These are phyloP conservation scores for Chytriomyces hyalinus DNA, from an alignment of 192 early-diverging fungal genomes.

Conservation along the genomic window DNA sequence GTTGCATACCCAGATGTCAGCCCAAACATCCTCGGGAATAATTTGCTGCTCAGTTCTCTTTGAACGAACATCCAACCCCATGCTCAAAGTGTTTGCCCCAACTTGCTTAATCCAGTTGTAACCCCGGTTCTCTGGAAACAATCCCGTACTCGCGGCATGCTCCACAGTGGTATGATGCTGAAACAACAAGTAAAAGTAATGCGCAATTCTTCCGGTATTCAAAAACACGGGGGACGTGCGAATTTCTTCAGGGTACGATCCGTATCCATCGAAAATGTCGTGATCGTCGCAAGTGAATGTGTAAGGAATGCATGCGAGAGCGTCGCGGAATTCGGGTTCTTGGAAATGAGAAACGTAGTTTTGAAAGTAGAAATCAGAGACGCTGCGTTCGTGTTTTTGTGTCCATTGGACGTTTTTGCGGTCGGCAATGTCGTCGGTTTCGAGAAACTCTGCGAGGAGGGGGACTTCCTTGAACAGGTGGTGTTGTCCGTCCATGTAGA, in stretches of 20 bases:
- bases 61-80: constrained; percentile 18
- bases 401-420: constrained; percentile 60
- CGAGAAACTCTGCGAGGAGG: constrained; percentile 35
- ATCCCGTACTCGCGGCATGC: constrained; percentile 35
- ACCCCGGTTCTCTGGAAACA: constrained; percentile 6
- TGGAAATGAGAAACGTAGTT: constrained; percentile 69
- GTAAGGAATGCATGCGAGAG: constrained; percentile 77
- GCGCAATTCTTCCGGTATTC: constrained; percentile 73
- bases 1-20: constrained; percentile 37
- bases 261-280: constrained; percentile 69
- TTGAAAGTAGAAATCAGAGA: constrained; percentile 73
- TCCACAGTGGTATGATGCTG: constrained; percentile 79
- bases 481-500: constrained; percentile 44
- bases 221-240: constrained; percentile 72
- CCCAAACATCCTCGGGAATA: constrained; percentile 61
- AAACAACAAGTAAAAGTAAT: constrained; percentile 83
- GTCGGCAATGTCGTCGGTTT: constrained; percentile 48
- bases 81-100: background rate
- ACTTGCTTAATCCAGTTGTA: constrained; percentile 32
- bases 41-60: constrained; percentile 30
- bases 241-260: constrained; percentile 79
- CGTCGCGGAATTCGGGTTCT: constrained; percentile 56
- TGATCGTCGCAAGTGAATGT: constrained; percentile 85
- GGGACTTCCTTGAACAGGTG: constrained; percentile 29
- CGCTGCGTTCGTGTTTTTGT: constrained; percentile 57